These are phyloP conservation scores for Aurantiochytrium sp. DNA, from an alignment of 108 stramenopile species.

Conservation along the genomic window DNA sequence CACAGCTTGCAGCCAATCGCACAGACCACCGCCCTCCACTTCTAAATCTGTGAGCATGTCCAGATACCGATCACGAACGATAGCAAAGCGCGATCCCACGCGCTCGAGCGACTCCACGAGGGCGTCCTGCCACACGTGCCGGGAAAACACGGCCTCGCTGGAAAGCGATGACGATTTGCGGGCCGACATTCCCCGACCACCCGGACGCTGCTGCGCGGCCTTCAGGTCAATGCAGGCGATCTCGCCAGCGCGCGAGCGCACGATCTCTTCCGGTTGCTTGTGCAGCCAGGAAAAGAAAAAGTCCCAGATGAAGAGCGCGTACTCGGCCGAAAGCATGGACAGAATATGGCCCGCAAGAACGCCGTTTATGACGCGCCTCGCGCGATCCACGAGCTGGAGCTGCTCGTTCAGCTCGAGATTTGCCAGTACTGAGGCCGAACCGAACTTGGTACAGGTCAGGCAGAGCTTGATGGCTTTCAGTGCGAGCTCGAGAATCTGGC, in stretches of 20 bases:
- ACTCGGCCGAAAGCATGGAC: neutral
- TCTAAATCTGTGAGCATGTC: neutral
- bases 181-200: too few relatives aligned
- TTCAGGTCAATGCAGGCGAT: neutral
- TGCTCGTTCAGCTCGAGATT: neutral
- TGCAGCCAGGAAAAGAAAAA: conserved; percentile 17
- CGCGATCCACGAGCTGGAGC: neutral
- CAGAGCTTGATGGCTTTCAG: conserved; percentile 16
- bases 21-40: neutral
- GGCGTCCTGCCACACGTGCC: neutral
- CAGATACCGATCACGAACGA: neutral
- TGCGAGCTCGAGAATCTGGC: neutral
- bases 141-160: neutral
- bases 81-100: neutral
- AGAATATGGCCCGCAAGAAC: neutral
- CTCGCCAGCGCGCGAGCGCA: neutral
- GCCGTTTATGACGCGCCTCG: neutral
- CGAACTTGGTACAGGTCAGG: neutral
- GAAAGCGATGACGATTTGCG: neutral
- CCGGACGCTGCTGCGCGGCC: neutral
- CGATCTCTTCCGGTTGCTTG: neutral
- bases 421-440: neutral
- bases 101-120: neutral
- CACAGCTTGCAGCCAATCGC: neutral
- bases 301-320: conserved; percentile 6